phyloP scores from a whole-genome alignment of 2,329 filamentous ascomycete genomes.

The Colletotrichum noveboracense region DNA sequence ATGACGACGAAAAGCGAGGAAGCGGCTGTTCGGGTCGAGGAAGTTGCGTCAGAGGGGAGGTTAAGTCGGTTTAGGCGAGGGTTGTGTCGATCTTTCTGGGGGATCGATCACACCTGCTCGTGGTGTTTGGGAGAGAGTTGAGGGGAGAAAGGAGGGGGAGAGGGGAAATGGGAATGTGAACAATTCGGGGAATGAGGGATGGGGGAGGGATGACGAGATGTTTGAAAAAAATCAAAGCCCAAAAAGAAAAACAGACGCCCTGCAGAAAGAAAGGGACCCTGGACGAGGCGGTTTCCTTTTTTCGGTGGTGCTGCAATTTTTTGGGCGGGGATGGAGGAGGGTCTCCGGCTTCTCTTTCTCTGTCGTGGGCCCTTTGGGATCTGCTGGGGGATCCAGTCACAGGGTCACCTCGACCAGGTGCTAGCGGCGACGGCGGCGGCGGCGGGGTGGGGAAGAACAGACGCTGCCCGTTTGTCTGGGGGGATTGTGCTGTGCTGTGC shows the following conservation, averaged over 20 bases:
- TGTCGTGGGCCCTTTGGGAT: neutral
- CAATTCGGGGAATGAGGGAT: neutral
- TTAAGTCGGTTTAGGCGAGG: neutral
- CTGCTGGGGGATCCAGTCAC: neutral
- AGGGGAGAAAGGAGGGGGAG: neutral
- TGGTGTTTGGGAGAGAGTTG: neutral
- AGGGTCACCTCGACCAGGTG: neutral
- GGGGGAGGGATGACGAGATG: neutral
- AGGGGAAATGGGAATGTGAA: neutral
- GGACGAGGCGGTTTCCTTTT: neutral
- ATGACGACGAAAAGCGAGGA: slow-evolving; percentile 11
- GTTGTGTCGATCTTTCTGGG: neutral
- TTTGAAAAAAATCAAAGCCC: neutral
- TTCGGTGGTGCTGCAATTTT: neutral
- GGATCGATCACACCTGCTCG: neutral
- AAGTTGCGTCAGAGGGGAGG: slow-evolving; percentile 13
- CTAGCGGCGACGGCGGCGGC: neutral
- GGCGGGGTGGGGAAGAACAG: neutral
- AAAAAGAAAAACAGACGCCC: neutral
- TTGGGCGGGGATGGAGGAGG: neutral
- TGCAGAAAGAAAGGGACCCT: neutral
- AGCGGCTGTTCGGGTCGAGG: slow-evolving; percentile 4
- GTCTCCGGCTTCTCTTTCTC: neutral
- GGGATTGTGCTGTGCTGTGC: neutral
- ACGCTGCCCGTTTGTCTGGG: neutral